Percentiles rank a stretch among this genome's conserved stretches.
phyloP scores from a whole-genome alignment of 139 green algal species.

The Coelastrella sp. region DNA sequence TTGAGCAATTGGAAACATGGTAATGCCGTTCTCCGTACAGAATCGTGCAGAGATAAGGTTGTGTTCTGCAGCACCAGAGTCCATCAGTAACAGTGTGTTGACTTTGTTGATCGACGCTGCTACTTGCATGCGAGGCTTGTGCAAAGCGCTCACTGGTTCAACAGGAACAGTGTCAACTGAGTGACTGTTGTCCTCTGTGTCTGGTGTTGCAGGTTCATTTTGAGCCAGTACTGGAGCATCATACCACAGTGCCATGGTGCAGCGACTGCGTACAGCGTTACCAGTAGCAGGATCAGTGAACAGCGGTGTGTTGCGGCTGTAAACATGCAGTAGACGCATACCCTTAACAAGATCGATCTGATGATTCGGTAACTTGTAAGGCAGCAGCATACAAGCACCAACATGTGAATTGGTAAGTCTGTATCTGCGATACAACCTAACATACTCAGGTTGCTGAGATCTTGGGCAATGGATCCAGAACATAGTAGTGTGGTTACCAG shows the following conservation, averaged over 20 bases:
- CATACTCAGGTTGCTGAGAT: neutral
- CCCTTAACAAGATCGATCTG: neutral
- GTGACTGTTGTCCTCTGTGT: neutral
- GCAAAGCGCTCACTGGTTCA: neutral
- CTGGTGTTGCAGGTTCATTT: neutral
- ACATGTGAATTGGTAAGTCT: neutral
- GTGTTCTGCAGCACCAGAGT: conserved; percentile 7
- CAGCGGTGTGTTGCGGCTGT: neutral
- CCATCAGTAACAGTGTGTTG: neutral
- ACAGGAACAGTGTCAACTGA: neutral
- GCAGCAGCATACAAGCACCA: neutral
- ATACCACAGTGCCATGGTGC: conserved; percentile 4
- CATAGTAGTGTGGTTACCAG: neutral
- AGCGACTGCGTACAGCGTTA: neutral
- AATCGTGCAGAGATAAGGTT: neutral
- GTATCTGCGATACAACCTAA: neutral
- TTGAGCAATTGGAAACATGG: neutral
- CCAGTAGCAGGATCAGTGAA: conserved; percentile 8
- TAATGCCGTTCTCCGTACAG: neutral
- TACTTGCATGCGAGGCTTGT: neutral
- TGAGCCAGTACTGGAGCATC: neutral
- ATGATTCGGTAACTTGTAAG: neutral
- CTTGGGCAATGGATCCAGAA: neutral
- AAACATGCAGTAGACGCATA: neutral
- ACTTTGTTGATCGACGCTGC: neutral